These are phyloP conservation scores for Pichia sp. DNA, from an alignment of 1,139 yeast genomes.

Conservation along the genomic window DNA sequence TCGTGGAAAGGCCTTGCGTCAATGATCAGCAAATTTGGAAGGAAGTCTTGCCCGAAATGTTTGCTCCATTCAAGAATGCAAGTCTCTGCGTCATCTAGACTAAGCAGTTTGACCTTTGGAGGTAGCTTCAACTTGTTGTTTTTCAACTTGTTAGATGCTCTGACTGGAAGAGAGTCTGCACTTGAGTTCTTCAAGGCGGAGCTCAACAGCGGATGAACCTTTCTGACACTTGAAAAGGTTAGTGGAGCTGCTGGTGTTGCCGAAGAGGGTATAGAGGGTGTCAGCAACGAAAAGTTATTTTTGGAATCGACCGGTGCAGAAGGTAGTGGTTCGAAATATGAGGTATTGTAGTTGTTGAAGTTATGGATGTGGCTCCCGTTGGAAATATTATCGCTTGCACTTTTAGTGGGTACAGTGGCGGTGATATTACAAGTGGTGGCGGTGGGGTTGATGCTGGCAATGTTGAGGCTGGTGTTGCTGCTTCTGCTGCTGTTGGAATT, in stretches of 20 bases:
- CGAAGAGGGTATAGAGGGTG: background rate
- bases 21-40: conserved; percentile 37
- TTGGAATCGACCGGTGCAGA: conserved; percentile 15
- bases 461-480: background rate
- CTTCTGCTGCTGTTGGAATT: background rate
- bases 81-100: conserved; percentile 19
- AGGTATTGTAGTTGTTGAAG: background rate
- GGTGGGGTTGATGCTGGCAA: background rate
- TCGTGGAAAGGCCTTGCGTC: conserved; percentile 57
- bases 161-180: conserved; percentile 14
- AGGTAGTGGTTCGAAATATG: conserved; percentile 8
- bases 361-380: background rate
- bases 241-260: background rate
- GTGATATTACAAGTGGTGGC: background rate
- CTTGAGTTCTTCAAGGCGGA: conserved; percentile 3
- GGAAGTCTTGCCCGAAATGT: conserved; percentile 24
- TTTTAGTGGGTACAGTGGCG: background rate
- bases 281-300: conserved; percentile 10
- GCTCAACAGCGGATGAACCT: background rate
- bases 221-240: background rate
- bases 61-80: conserved; percentile 20
- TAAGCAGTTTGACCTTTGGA: conserved; percentile 21
- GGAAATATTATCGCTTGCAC: background rate
- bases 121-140: conserved; percentile 26
- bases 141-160: conserved; percentile 24